Evolutionary conservation across 2,329 filamentous ascomycete genomes (phyloP).

Genomic region (Colletotrichum magnum): DNA sequence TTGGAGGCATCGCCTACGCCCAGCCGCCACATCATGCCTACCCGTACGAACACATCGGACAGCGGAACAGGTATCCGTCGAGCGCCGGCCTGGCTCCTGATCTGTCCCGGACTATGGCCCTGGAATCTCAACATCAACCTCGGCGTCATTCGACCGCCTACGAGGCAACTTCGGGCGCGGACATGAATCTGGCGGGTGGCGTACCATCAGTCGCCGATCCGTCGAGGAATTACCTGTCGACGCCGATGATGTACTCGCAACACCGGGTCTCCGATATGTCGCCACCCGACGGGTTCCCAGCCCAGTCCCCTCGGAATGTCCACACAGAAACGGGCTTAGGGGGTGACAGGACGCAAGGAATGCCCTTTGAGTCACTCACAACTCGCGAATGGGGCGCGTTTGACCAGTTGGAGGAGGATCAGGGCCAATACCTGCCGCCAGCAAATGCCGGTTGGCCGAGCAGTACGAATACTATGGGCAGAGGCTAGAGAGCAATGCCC

Average conservation of each 20-base stretch:
- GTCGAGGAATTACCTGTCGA: constrained; percentile 24
- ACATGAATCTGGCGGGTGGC: constrained; percentile 32
- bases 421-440: constrained; percentile 27
- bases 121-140: constrained; percentile 34
- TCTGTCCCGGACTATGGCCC: constrained; percentile 26
- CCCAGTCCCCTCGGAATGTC: constrained; percentile 28
- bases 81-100: constrained; percentile 26
- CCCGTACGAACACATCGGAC: constrained; percentile 22
- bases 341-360: constrained; percentile 15
- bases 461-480: constrained; percentile 22
- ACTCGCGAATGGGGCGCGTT: constrained; percentile 33
- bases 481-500: constrained; percentile 21
- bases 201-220: constrained; percentile 30
- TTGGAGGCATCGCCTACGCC: constrained; percentile 26
- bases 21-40: constrained; percentile 26
- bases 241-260: constrained; percentile 31
- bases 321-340: constrained; percentile 31
- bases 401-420: constrained; percentile 33
- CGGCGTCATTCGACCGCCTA: constrained; percentile 37
- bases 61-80: constrained; percentile 21
- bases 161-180: constrained; percentile 24
- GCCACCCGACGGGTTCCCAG: constrained; percentile 29
- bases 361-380: constrained; percentile 20
- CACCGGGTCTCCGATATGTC: constrained; percentile 34
- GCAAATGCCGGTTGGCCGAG: constrained; percentile 26